Conservation (phyloP, 1,284 basidiomycete genomes). For the Boletus austroedulis region DNA sequence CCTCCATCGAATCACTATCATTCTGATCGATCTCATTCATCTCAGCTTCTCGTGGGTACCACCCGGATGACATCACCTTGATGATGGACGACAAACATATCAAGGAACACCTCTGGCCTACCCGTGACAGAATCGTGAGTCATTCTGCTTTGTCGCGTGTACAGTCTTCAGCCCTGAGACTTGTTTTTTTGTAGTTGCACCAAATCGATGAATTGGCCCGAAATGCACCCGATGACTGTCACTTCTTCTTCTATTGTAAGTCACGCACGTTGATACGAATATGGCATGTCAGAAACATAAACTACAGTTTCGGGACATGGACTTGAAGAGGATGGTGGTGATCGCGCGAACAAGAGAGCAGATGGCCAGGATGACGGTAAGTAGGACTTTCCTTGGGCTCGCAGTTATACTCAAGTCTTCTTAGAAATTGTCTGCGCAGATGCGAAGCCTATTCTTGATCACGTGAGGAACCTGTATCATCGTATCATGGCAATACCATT, state of each 20-base stretch:
- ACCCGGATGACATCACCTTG: constrained; percentile 27
- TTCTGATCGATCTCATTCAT: constrained; percentile 5
- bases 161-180: not conserved
- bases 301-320: constrained; percentile 36
- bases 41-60: constrained; percentile 27
- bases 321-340: constrained; percentile 22
- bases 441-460: constrained; percentile 21
- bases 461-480: constrained; percentile 16
- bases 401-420: not conserved
- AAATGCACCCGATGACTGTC: constrained; percentile 30
- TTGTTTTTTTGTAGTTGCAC: constrained; percentile 6
- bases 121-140: constrained; percentile 31
- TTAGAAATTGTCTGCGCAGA: constrained; percentile 27
- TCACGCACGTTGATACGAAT: not conserved
- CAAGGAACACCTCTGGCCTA: constrained; percentile 25
- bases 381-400: not conserved
- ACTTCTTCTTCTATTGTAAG: constrained; percentile 42
- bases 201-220: constrained; percentile 33
- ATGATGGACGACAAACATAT: constrained; percentile 30
- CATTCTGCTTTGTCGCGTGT: not conserved
- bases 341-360: constrained; percentile 24
- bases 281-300: not conserved
- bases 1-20: not conserved
- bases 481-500: not conserved
- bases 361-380: constrained; percentile 39